Evolutionary conservation across 2,329 filamentous ascomycete genomes (phyloP).

Genomic region (Myrmaecium sp.): DNA sequence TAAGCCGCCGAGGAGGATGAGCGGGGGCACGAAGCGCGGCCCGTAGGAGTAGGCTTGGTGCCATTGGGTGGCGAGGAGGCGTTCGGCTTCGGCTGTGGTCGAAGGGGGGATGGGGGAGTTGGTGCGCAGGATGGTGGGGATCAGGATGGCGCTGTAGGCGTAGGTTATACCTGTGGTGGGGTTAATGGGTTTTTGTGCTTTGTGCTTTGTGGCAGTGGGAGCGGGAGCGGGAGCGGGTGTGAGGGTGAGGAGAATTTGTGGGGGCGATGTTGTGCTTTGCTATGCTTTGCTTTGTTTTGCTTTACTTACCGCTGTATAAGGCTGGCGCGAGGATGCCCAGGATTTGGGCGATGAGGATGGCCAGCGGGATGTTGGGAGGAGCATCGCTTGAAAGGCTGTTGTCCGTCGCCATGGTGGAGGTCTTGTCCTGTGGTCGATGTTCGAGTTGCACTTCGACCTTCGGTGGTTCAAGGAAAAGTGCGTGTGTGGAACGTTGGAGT

Average conservation of each 20-base stretch:
- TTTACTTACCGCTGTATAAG: conserved; percentile 10
- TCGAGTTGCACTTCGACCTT: no score
- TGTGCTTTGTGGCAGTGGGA: no score
- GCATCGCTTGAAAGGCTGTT: no score
- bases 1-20: conserved; percentile 16
- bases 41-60: conserved; percentile 21
- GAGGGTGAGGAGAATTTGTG: no score
- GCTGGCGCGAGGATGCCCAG: conserved; percentile 11
- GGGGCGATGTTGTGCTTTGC: no score
- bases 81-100: conserved; percentile 10
- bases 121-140: conserved; percentile 17
- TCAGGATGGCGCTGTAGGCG: conserved; percentile 19
- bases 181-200: conserved; percentile 2
- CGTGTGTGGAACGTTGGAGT: no score
- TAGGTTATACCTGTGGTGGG: conserved; percentile 11
- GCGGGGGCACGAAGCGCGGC: conserved; percentile 18
- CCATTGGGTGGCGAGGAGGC: conserved; percentile 23
- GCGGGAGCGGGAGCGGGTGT: neutral
- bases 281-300: no score
- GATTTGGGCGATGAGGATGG: conserved; percentile 7
- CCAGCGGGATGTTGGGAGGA: no score
- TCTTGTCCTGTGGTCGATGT: no score
- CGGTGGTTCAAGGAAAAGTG: no score
- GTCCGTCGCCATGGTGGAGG: no score
- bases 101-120: no score